Percentiles rank a stretch among this genome's conserved stretches.
Evolutionary conservation across 345 rosid genomes (phyloP).

Genomic region (Nephelium lappaceum): DNA sequence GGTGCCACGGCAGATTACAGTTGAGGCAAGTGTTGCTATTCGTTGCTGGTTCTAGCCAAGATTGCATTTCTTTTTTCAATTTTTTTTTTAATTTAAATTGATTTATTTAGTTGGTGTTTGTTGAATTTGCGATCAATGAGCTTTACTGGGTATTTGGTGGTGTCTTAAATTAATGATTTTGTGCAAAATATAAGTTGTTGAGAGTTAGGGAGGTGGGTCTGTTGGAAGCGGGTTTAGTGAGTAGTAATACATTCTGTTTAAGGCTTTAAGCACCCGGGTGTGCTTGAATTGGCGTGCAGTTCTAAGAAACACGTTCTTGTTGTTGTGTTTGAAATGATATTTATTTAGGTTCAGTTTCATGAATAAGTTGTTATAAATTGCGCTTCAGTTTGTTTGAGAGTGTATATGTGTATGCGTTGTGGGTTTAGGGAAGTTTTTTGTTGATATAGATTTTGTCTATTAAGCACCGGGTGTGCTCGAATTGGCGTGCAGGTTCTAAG

Average conservation of each 20-base stretch:
- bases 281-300: neutral
- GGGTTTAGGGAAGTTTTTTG: neutral
- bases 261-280: neutral
- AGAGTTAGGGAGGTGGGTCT: neutral
- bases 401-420: neutral
- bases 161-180: neutral
- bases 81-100: neutral
- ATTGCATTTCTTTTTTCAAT: neutral
- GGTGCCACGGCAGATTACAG: constrained; percentile 44
- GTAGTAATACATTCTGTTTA: neutral
- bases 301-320: neutral
- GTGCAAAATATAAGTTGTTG: neutral
- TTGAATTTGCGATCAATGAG: neutral
- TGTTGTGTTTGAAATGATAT: neutral
- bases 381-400: neutral
- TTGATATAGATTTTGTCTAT: neutral
- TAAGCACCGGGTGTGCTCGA: neutral
- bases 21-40: constrained; percentile 44
- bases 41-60: neutral
- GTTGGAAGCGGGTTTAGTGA: neutral
- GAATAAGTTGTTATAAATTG: neutral
- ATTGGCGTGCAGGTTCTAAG: neutral
- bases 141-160: neutral
- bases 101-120: neutral
- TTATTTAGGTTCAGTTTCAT: neutral